A percentile compares a stretch with the other conserved stretches of the same genome.
Conservation (phyloP, 805 yeast species). For the Pichia heedii region DNA sequence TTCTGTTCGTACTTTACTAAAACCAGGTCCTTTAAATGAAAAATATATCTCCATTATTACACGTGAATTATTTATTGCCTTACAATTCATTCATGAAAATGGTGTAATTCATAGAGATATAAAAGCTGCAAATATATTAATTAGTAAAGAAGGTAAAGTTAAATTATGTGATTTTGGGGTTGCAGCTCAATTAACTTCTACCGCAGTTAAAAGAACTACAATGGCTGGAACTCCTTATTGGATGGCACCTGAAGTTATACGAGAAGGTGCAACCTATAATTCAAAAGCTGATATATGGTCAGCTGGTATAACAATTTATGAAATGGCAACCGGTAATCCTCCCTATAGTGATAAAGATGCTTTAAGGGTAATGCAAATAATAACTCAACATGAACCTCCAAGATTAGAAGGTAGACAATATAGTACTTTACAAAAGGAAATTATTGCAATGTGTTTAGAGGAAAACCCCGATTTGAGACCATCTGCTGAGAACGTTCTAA, state of each 20-base stretch:
- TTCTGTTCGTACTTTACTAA: slow-evolving; percentile 71
- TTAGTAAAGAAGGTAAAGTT: slow-evolving; percentile 75
- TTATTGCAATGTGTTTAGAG: slow-evolving; percentile 85
- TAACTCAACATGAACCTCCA: slow-evolving; percentile 90
- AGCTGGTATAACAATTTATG: slow-evolving; percentile 86
- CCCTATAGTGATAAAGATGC: slow-evolving; percentile 96
- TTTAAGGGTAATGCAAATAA: slow-evolving; percentile 85
- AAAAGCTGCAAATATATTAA: slow-evolving; percentile 91
- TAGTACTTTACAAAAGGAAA: slow-evolving; percentile 68
- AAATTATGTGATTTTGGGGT: slow-evolving; percentile 97
- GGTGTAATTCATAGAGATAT: slow-evolving; percentile 95
- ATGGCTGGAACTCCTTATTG: slow-evolving; percentile 96
- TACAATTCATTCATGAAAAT: slow-evolving; percentile 72
- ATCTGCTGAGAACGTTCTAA: slow-evolving; percentile 73
- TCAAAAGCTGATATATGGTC: slow-evolving; percentile 97
- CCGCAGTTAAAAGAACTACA: slow-evolving; percentile 73
- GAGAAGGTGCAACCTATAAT: slow-evolving; percentile 83
- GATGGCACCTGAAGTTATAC: slow-evolving; percentile 99
- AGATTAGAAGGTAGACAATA: slow-evolving; percentile 86
- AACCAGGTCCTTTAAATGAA: slow-evolving; percentile 86
- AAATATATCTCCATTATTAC: slow-evolving; percentile 72
- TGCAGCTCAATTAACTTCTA: slow-evolving; percentile 82
- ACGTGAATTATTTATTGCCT: slow-evolving; percentile 71
- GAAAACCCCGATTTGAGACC: slow-evolving; percentile 89
- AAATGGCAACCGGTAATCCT: slow-evolving; percentile 94